Conservation (phyloP, 2,329 filamentous ascomycete genomes). For the Paraphoma sp. region DNA sequence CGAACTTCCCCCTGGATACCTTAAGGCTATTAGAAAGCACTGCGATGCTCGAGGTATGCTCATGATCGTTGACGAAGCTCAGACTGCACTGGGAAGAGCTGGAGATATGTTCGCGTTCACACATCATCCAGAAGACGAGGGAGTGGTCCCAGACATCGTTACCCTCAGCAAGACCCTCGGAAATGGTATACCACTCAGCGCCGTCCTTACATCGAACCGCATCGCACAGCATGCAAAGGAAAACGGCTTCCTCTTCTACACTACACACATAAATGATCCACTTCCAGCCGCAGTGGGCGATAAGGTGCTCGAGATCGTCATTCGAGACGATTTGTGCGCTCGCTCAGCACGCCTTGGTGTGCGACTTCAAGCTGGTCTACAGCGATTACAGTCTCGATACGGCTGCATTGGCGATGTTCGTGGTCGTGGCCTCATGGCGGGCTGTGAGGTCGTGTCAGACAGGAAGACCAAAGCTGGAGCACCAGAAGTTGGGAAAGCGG, state of each 20-base stretch:
- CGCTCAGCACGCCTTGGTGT: slow-evolving; percentile 54
- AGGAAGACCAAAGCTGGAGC: slow-evolving; percentile 56
- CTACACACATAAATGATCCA: slow-evolving; percentile 69
- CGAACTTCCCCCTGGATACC: slow-evolving; percentile 64
- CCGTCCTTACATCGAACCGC: slow-evolving; percentile 62
- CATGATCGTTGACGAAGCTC: slow-evolving; percentile 47
- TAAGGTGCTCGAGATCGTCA: slow-evolving; percentile 68
- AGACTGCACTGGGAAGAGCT: slow-evolving; percentile 44
- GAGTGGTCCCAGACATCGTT: slow-evolving; percentile 60
- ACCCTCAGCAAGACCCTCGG: slow-evolving; percentile 68
- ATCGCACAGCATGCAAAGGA: slow-evolving; percentile 60
- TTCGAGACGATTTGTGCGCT: slow-evolving; percentile 60
- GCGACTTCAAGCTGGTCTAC: slow-evolving; percentile 57
- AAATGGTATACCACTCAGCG: slow-evolving; percentile 65
- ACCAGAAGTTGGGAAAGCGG: slow-evolving; percentile 54
- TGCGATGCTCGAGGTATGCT: slow-evolving; percentile 44
- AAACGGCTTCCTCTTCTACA: slow-evolving; percentile 63
- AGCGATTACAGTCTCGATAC: slow-evolving; percentile 57
- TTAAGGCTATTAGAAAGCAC: slow-evolving; percentile 60
- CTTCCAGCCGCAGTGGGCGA: slow-evolving; percentile 65
- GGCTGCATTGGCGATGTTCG: slow-evolving; percentile 68
- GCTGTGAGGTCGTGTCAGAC: slow-evolving; percentile 64
- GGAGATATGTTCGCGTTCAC: slow-evolving; percentile 60
- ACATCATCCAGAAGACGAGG: slow-evolving; percentile 35
- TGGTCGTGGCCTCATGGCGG: slow-evolving; percentile 64